Conservation (phyloP, 108 stramenopile species). For the Cyclotella choctawhatcheeana region DNA sequence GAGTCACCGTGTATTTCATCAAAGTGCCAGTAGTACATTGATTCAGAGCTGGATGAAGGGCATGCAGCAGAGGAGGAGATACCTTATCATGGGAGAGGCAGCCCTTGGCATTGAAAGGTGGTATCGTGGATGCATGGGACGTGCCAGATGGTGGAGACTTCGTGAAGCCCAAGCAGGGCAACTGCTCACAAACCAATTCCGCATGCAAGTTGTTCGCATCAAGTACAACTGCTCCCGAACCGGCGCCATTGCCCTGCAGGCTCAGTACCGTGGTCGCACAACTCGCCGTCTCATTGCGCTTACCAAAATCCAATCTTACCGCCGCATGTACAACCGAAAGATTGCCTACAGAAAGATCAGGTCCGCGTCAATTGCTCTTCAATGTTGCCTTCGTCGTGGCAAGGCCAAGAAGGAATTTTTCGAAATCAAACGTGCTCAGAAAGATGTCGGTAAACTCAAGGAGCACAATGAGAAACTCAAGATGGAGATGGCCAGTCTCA, state of each 20-base stretch:
- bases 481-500: constrained; percentile 91
- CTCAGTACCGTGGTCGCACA: constrained; percentile 70
- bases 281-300: constrained; percentile 63
- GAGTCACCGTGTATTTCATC: constrained; percentile 80
- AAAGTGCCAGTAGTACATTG: constrained; percentile 70
- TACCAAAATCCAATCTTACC: constrained; percentile 68
- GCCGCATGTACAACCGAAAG: constrained; percentile 56
- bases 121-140: constrained; percentile 87
- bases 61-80: constrained; percentile 64
- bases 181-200: constrained; percentile 81
- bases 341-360: constrained; percentile 59
- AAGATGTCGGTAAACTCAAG: constrained; percentile 88
- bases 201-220: constrained; percentile 73
- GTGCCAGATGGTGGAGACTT: constrained; percentile 79
- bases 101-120: constrained; percentile 72
- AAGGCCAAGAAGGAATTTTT: constrained; percentile 65
- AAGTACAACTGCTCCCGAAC: constrained; percentile 54
- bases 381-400: constrained; percentile 67
- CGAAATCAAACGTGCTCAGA: constrained; percentile 79
- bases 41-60: constrained; percentile 90
- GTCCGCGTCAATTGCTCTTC: constrained; percentile 77
- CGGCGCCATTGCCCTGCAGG: constrained; percentile 76
- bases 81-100: constrained; percentile 66
- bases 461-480: constrained; percentile 89
- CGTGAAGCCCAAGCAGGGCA: constrained; percentile 80